Base-by-base conservation (phyloP, 2,329 filamentous ascomycete species). In the Botryotinia calthae region DNA sequence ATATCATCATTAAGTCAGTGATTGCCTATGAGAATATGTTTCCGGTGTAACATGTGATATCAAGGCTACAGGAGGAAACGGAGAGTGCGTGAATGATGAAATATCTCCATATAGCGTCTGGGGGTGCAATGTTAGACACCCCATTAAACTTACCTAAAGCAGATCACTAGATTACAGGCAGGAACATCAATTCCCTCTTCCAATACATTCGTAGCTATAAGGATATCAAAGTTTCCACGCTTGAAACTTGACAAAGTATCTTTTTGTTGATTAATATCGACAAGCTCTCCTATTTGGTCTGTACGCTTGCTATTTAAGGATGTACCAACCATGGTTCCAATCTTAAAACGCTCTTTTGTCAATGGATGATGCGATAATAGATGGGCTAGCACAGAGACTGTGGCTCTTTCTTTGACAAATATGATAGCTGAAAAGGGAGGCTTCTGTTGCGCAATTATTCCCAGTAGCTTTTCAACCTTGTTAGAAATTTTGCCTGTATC, bases 121-220 rank as follows among this genome's bases (percentile, higher is more conserved):
- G 18, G n/a, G 7, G 5, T 46, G 16, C 10, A 7, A 18, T 5
- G 2, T 37, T 14, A 48, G 16, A 31, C 16, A 56, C 18, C 6
- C 6, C 20, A 68, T 42, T 10, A 25, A 56, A 37, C 65, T 28
- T 31, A 68, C 65, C 65, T 87, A 77, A 89, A 92, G 75, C 88
- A 90, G 20, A 92, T 84, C 1, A 92, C 89, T 34, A 90, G 77
- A 76, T 90, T 88, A 76, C 90, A 92, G 4, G 86, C 86, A 78
- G 75, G 87, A 78, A 92, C 85, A 76, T 92, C 90, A 63, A 92
- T 90, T 0, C 90, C 90, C 78, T 92, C 90, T 86, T 82, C 68
- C 1, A 91, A 82, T 0, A 92, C 89, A 73, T 85, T 88, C 0
- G 90, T 92, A 12, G 88, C 73, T 90, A 83, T 37, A 89, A 83